These are phyloP conservation scores for Termitomyces sp. DNA, from an alignment of 768 basidiomycete species.

Conservation along the genomic window DNA sequence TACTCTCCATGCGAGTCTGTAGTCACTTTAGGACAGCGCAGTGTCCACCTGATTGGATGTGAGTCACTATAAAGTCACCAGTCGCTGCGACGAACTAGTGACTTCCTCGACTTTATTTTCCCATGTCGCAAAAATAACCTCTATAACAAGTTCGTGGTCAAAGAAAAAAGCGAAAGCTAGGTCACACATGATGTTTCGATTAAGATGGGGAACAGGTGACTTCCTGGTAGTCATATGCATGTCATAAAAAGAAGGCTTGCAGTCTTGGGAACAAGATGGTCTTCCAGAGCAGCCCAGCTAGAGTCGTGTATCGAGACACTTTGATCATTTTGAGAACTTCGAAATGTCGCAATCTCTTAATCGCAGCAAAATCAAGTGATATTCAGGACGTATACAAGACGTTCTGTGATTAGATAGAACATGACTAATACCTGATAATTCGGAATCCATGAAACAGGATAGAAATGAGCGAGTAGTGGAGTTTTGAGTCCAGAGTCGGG, in stretches of 20 bases:
- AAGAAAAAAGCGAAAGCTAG: not conserved
- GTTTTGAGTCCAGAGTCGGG: not conserved
- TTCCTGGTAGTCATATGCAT: not conserved
- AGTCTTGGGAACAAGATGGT: not conserved
- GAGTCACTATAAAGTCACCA: not conserved
- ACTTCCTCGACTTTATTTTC: too few relatives aligned
- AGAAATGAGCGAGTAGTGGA: not conserved
- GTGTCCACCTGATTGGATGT: not conserved
- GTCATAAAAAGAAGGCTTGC: too few relatives aligned
- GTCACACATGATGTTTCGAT: not conserved
- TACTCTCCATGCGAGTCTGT: not conserved
- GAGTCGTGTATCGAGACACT: not conserved
- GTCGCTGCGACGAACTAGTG: not conserved
- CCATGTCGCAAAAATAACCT: not conserved
- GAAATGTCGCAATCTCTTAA: not conserved
- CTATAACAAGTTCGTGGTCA: not conserved
- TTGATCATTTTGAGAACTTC: not conserved
- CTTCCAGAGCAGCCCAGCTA: not conserved
- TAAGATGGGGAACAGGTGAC: not conserved
- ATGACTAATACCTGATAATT: constrained; percentile 9
- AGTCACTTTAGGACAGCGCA: not conserved
- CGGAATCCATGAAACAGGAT: not conserved
- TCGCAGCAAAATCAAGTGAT: not conserved
- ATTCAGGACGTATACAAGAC: not conserved
- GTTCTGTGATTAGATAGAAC: constrained; percentile 2